Percentiles rank a stretch among this genome's conserved stretches.
These are phyloP conservation scores for Pseudonectria foliicola DNA, from an alignment of 2,329 filamentous ascomycete species.

Conservation along the genomic window DNA sequence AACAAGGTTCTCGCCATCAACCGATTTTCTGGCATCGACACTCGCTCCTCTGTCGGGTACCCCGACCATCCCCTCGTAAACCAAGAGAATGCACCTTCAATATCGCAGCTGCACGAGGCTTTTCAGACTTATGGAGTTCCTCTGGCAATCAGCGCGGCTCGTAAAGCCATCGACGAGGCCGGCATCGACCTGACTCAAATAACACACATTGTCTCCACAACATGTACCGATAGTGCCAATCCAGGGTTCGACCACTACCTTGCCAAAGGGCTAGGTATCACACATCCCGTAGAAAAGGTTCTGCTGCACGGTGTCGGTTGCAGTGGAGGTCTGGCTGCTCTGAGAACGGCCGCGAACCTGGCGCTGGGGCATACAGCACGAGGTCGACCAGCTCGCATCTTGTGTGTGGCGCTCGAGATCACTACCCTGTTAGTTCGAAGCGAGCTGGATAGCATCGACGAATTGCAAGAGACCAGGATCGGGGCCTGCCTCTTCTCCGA, in stretches of 20 bases:
- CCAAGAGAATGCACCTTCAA: constrained; percentile 41
- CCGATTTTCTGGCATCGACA: constrained; percentile 57
- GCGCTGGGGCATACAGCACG: constrained; percentile 55
- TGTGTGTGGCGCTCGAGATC: constrained; percentile 59
- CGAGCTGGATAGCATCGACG: constrained; percentile 56
- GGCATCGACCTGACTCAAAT: constrained; percentile 44
- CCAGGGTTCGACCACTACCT: constrained; percentile 63
- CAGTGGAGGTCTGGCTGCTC: constrained; percentile 53
- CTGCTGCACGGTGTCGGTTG: constrained; percentile 61
- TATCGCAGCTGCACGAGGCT: constrained; percentile 45
- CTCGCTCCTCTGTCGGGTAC: constrained; percentile 54
- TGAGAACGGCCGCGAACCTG: constrained; percentile 59
- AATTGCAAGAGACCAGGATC: constrained; percentile 54
- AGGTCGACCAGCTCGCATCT: constrained; percentile 51
- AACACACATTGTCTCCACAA: constrained; percentile 61
- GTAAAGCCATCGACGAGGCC: constrained; percentile 50
- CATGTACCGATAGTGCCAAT: constrained; percentile 63
- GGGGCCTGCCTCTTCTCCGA: constrained; percentile 63
- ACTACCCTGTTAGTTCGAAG: constrained; percentile 55
- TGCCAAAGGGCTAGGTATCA: constrained; percentile 49
- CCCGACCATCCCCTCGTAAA: constrained; percentile 57
- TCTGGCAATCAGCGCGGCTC: constrained; percentile 47
- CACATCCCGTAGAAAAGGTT: constrained; percentile 54
- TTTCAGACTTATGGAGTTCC: constrained; percentile 53
- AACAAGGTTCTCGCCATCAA: constrained; percentile 57